These are phyloP conservation scores for Colletotrichum sp. DNA, from an alignment of 2,329 filamentous ascomycete species.

Conservation along the genomic window DNA sequence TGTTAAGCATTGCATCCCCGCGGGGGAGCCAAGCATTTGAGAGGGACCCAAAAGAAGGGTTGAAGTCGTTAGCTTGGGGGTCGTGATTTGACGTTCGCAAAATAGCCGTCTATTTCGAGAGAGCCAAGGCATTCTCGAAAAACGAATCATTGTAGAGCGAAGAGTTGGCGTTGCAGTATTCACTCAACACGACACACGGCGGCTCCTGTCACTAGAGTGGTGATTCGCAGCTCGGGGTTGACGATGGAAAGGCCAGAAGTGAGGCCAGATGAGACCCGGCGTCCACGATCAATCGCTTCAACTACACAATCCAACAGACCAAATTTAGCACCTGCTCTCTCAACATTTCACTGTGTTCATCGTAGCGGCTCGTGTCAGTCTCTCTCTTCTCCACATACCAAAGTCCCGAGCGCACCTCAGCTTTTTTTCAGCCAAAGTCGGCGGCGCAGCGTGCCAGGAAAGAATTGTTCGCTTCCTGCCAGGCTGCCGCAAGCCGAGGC, in stretches of 20 bases:
- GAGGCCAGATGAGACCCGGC: neutral
- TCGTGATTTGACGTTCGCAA: neutral
- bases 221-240: neutral
- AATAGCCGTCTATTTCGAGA: neutral
- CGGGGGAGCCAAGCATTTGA: neutral
- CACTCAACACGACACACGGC: neutral
- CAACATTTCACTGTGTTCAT: neutral
- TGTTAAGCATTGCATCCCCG: neutral
- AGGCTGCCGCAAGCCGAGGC: neutral
- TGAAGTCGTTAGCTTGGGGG: neutral
- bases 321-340: neutral
- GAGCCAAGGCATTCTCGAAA: neutral
- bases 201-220: neutral
- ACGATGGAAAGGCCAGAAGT: neutral
- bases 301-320: neutral
- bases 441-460: neutral
- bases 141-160: accelerated
- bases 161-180: neutral
- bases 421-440: neutral
- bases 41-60: neutral
- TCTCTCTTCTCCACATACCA: neutral
- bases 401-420: neutral
- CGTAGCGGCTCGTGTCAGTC: neutral
- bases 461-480: neutral
- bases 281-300: neutral